Conservation (phyloP, 208 protist species). For the Porcisia hertigi region DNA sequence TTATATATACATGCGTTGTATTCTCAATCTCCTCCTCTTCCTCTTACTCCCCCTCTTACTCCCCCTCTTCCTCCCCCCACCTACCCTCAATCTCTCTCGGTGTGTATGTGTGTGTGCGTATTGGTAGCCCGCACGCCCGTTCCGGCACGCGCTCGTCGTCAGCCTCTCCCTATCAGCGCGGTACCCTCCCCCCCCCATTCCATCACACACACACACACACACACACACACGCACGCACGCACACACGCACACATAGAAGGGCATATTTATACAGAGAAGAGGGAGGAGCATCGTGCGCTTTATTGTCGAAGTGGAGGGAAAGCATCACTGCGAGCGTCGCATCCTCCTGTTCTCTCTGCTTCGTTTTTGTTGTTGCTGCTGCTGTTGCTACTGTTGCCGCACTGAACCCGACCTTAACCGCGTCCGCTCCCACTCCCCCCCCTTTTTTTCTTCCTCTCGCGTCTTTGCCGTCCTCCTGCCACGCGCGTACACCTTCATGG, state of each 20-base stretch:
- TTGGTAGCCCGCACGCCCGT: background rate
- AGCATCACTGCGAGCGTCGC: background rate
- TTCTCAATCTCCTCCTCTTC: too few species aligned
- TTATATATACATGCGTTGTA: too few species aligned
- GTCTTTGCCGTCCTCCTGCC: too few species aligned
- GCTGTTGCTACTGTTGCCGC: too few species aligned
- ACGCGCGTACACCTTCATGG: constrained; percentile 2
- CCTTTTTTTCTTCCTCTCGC: background rate
- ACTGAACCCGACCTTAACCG: background rate
- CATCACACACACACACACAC: background rate
- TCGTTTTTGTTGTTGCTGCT: too few species aligned
- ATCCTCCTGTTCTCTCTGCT: background rate
- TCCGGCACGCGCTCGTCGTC: too few species aligned
- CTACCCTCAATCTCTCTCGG: background rate
- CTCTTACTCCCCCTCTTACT: too few species aligned
- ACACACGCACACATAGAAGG: background rate
- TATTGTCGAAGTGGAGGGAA: background rate
- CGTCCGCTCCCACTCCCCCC: background rate
- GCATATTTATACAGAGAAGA: background rate
- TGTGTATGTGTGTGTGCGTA: background rate
- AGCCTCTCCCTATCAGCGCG: background rate
- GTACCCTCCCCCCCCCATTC: background rate
- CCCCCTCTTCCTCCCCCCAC: too few species aligned
- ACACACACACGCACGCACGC: background rate
- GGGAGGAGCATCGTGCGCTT: too few species aligned